phyloP scores from a whole-genome alignment of 176 grass and related monocot species.

The Musa itinerans region DNA sequence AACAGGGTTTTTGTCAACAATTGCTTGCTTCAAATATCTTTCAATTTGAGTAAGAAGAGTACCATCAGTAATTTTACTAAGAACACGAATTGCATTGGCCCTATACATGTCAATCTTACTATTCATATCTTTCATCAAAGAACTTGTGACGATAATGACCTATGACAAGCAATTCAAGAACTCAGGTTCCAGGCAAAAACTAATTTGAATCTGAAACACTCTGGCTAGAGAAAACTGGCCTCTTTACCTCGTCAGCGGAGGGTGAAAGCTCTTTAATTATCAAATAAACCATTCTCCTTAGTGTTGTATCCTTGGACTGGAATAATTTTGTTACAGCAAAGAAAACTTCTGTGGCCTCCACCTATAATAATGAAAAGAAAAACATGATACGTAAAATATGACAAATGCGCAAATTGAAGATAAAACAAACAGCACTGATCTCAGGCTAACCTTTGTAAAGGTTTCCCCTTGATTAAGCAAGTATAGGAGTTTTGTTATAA shows the following conservation, averaged over 20 bases:
- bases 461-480: slow-evolving; percentile 97
- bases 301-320: slow-evolving; percentile 87
- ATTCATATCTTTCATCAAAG: slow-evolving; percentile 99
- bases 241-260: slow-evolving; percentile 68
- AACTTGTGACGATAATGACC: slow-evolving; percentile 99
- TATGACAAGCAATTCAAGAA: slow-evolving; percentile 1
- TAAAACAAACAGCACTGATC: not conserved
- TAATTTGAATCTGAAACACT: too few relatives aligned
- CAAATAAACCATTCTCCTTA: slow-evolving; percentile 99
- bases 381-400: too few relatives aligned
- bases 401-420: too few relatives aligned
- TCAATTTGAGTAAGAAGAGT: slow-evolving; percentile 98
- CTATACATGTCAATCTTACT: slow-evolving; percentile 98
- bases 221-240: not conserved
- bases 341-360: slow-evolving; percentile 91
- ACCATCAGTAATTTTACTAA: slow-evolving; percentile 84
- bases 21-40: slow-evolving; percentile 95
- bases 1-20: slow-evolving; percentile 98
- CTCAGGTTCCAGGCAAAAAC: too few relatives aligned
- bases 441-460: slow-evolving; percentile 66
- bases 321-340: slow-evolving; percentile 95
- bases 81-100: slow-evolving; percentile 93
- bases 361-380: slow-evolving; percentile 28
- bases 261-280: slow-evolving; percentile 99
- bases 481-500: slow-evolving; percentile 97